Percentiles rank a stretch among this genome's conserved stretches.
Evolutionary conservation across 1,139 yeast species (phyloP).

Genomic region (Protomyces pachydermus): DNA sequence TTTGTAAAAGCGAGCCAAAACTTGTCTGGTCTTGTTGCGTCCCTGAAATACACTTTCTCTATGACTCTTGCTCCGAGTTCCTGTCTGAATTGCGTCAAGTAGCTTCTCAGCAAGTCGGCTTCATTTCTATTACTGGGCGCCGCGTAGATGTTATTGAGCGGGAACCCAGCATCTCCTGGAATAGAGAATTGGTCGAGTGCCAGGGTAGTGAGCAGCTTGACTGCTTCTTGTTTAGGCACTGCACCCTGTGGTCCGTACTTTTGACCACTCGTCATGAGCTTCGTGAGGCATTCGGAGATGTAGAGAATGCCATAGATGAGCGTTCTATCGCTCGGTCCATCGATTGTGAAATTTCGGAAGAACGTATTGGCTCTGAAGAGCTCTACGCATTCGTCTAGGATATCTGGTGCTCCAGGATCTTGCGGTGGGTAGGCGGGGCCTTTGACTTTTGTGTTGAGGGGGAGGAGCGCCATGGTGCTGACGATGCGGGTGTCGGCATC

Average conservation of each 20-base stretch:
- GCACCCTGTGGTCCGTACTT: slow-evolving; percentile 36
- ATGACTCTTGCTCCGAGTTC: slow-evolving; percentile 80
- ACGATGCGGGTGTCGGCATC: slow-evolving; percentile 39
- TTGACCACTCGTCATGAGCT: slow-evolving; percentile 40
- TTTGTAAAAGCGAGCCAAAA: slow-evolving; percentile 95
- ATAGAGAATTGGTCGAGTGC: slow-evolving; percentile 82
- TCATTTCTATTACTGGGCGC: slow-evolving; percentile 73
- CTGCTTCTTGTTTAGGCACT: slow-evolving; percentile 56
- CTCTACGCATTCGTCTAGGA: slow-evolving; percentile 84
- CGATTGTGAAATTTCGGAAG: slow-evolving; percentile 93
- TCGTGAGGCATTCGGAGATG: slow-evolving; percentile 75
- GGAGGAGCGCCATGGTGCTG: slow-evolving; percentile 71
- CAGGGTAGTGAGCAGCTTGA: slow-evolving; percentile 66
- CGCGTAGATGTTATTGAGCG: slow-evolving; percentile 74
- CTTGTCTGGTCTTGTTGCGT: slow-evolving; percentile 50
- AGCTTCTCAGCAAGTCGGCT: slow-evolving; percentile 67
- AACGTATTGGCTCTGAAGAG: slow-evolving; percentile 92
- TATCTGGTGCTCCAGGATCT: slow-evolving; percentile 61
- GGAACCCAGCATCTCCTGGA: slow-evolving; percentile 95
- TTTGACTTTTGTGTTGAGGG: slow-evolving; percentile 73
- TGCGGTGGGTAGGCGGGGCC: slow-evolving; percentile 89
- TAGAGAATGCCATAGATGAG: slow-evolving; percentile 91
- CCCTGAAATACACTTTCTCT: slow-evolving; percentile 54
- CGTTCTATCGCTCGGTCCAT: slow-evolving; percentile 92
- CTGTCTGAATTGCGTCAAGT: slow-evolving; percentile 89